phyloP scores from a whole-genome alignment of 2,329 filamentous ascomycete genomes.

The Pezicula rhizophila region DNA sequence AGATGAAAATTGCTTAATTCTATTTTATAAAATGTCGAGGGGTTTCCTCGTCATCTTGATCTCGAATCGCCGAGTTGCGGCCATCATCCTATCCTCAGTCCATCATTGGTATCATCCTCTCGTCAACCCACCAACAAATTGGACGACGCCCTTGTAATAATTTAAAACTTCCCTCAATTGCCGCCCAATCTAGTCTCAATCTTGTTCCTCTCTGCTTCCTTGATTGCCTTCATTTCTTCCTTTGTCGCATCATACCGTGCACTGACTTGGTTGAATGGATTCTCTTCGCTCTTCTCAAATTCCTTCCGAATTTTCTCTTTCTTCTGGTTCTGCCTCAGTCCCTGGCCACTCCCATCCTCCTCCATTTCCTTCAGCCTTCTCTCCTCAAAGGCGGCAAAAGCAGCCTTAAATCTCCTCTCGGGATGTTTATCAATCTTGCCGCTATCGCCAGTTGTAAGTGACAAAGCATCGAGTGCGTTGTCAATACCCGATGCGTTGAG shows the following conservation, averaged over 20 bases:
- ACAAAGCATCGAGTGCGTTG: conserved; percentile 83
- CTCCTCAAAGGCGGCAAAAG: conserved; percentile 78
- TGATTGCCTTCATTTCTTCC: conserved; percentile 67
- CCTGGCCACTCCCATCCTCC: conserved; percentile 64
- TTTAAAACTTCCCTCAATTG: conserved; percentile 13
- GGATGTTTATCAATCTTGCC: conserved; percentile 82
- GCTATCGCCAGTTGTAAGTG: conserved; percentile 52
- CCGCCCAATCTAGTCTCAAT: conserved; percentile 63
- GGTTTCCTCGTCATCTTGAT: too few species aligned
- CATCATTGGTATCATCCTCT: too few species aligned
- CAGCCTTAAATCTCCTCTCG: conserved; percentile 80
- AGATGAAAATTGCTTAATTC: too few species aligned
- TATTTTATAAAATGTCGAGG: too few species aligned
- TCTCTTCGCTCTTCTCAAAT: conserved; percentile 90
- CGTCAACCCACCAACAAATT: neutral
- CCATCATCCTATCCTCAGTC: too few species aligned
- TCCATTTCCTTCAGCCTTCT: conserved; percentile 79
- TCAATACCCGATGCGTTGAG: conserved; percentile 87
- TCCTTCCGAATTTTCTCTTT: conserved; percentile 81
- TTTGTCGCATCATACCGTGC: conserved; percentile 71
- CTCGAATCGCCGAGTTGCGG: too few species aligned
- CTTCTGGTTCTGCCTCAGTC: conserved; percentile 76
- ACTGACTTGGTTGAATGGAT: conserved; percentile 85
- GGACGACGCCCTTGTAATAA: too few species aligned
- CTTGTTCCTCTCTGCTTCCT: conserved; percentile 62